A percentile compares a stretch with the other conserved stretches of the same genome.
Evolutionary conservation across 2,329 filamentous ascomycete species (phyloP).

Genomic region (Venturia pyrina): DNA sequence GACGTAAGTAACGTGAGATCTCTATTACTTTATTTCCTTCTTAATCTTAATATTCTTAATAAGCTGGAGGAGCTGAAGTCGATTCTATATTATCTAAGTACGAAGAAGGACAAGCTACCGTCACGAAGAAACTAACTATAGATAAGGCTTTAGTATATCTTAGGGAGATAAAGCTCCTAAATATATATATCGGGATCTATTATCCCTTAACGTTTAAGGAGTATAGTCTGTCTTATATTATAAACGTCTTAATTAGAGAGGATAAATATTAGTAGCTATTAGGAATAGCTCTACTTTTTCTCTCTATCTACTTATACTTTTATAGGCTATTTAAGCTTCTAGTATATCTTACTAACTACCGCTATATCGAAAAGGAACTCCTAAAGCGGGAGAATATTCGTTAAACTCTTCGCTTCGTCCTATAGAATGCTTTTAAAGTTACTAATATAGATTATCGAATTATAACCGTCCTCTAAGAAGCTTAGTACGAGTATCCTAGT

Average conservation of each 20-base stretch:
- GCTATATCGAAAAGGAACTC: not conserved
- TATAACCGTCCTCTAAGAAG: not conserved
- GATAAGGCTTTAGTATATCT: not conserved
- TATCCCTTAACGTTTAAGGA: not conserved
- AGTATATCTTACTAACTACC: not conserved
- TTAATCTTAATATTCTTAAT: not conserved
- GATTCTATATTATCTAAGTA: too few species aligned
- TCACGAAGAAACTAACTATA: not conserved
- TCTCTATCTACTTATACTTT: too few species aligned
- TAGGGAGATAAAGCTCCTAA: not conserved
- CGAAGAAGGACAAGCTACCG: too few species aligned
- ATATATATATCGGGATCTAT: not conserved
- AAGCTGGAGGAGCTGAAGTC: too few species aligned
- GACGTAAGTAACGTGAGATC: not conserved
- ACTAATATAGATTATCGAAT: not conserved
- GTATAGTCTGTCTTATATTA: not conserved
- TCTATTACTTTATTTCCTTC: not conserved
- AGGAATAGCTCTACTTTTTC: too few species aligned
- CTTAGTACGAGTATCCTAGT: not conserved
- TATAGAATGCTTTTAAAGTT: not conserved
- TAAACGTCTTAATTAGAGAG: not conserved
- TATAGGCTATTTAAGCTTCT: not conserved
- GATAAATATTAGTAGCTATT: not conserved
- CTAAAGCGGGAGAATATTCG: not conserved
- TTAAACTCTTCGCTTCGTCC: not conserved